Evolutionary conservation across 208 protist species (phyloP).

Genomic region (Leishmania braziliensis): DNA sequence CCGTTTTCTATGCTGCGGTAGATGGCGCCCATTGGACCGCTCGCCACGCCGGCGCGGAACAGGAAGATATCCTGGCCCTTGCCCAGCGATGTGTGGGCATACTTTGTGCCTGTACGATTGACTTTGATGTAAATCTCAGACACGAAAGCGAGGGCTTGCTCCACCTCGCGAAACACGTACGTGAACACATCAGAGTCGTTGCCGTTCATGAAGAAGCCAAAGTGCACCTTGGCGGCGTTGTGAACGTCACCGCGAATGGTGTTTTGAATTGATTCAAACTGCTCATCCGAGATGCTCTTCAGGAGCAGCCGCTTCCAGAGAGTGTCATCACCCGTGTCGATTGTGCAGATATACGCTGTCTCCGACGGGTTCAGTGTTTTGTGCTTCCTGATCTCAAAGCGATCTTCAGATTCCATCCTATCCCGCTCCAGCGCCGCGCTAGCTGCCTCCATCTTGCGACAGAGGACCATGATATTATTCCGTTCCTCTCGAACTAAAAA

Average conservation of each 20-base stretch:
- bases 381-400: slow-evolving; percentile 54
- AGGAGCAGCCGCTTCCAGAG: slow-evolving; percentile 54
- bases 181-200: slow-evolving; percentile 80
- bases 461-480: slow-evolving; percentile 51
- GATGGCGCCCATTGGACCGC: slow-evolving; percentile 64
- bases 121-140: slow-evolving; percentile 75
- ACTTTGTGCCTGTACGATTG: slow-evolving; percentile 75
- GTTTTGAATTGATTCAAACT: slow-evolving; percentile 53
- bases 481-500: slow-evolving; percentile 58
- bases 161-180: slow-evolving; percentile 82
- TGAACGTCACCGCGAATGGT: slow-evolving; percentile 52
- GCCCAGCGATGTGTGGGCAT: slow-evolving; percentile 35
- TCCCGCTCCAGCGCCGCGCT: slow-evolving; percentile 58
- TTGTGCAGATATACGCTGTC: slow-evolving; percentile 71
- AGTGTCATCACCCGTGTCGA: slow-evolving; percentile 71
- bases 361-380: slow-evolving; percentile 61
- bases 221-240: slow-evolving; percentile 55
- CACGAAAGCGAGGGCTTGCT: slow-evolving; percentile 77
- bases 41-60: slow-evolving; percentile 67
- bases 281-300: slow-evolving; percentile 42
- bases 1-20: slow-evolving; percentile 59
- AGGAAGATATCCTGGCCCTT: slow-evolving; percentile 55
- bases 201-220: slow-evolving; percentile 84
- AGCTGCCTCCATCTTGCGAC: slow-evolving; percentile 39
- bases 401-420: slow-evolving; percentile 76